Conservation (phyloP, 1,139 yeast species). For the Kurtzmaniella quercitrusa region DNA sequence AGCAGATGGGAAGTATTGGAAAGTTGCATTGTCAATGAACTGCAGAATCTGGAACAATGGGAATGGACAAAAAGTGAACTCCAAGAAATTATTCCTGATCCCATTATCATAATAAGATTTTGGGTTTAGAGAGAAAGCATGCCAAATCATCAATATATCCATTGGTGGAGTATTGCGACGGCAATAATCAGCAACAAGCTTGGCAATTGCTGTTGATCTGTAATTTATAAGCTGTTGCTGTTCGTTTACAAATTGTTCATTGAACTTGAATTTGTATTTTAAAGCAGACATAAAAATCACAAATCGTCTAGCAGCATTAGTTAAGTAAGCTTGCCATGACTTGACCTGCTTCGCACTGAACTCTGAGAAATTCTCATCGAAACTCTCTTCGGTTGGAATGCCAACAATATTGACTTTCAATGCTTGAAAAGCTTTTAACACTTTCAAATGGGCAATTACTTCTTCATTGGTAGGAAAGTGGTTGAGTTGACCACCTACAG, state of each 20-base stretch:
- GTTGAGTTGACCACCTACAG: background rate
- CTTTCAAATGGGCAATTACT: conserved; percentile 27
- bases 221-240: conserved; percentile 1
- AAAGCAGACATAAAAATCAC: conserved; percentile 22
- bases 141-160: conserved; percentile 42
- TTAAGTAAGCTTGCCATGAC: conserved; percentile 27
- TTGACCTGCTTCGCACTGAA: conserved; percentile 13
- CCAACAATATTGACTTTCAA: conserved; percentile 16
- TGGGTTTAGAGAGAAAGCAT: conserved; percentile 18
- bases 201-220: background rate
- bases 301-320: conserved; percentile 28
- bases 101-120: conserved; percentile 24
- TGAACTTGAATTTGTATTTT: conserved; percentile 6
- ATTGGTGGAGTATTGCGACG: conserved; percentile 22
- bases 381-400: conserved; percentile 3
- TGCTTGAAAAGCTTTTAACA: conserved; percentile 23
- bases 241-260: conserved; percentile 3
- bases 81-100: conserved; percentile 17
- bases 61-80: conserved; percentile 21
- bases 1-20: conserved; percentile 14
- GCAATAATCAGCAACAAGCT: conserved; percentile 1
- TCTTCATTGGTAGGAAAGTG: conserved; percentile 14
- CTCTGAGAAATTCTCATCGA: conserved; percentile 2
- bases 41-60: conserved; percentile 21
- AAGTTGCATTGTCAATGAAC: conserved; percentile 19